phyloP scores from a whole-genome alignment of 345 rosid genomes.

The Linum tenue region DNA sequence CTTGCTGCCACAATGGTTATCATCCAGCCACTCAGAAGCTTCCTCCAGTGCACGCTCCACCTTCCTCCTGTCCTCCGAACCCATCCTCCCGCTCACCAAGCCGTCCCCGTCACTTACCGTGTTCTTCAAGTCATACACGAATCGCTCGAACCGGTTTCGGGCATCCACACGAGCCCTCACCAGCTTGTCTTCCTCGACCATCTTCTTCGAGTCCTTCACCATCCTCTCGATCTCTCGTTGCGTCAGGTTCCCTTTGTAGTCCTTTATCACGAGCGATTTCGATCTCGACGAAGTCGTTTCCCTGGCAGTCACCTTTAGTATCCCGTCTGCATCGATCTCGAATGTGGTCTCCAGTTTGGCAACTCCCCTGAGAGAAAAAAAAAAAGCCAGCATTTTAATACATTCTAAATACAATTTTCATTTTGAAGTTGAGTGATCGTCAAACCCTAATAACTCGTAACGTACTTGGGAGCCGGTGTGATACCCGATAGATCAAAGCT shows the following conservation, averaged over 20 bases:
- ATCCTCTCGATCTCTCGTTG: slow-evolving; percentile 48
- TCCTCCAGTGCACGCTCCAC: slow-evolving; percentile 33
- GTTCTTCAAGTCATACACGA: slow-evolving; percentile 42
- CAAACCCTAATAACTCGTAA: background rate
- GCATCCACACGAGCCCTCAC: slow-evolving; percentile 42
- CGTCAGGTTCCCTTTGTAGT: slow-evolving; percentile 44
- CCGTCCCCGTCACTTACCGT: slow-evolving; percentile 31
- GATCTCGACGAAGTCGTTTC: slow-evolving; percentile 46
- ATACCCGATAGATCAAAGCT: slow-evolving; percentile 43
- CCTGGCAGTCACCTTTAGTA: slow-evolving; percentile 42
- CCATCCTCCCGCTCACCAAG: slow-evolving; percentile 32
- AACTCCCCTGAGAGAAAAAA: too few relatives aligned
- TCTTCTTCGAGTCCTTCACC: slow-evolving; percentile 50
- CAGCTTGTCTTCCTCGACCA: slow-evolving; percentile 42
- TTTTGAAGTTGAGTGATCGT: too few relatives aligned
- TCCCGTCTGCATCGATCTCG: slow-evolving; percentile 44
- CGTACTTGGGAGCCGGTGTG: slow-evolving; percentile 51
- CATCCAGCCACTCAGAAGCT: slow-evolving; percentile 52
- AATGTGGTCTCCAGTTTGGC: slow-evolving; percentile 45
- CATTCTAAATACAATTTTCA: background rate
- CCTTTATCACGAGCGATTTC: slow-evolving; percentile 38
- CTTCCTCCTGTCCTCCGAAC: slow-evolving; percentile 42
- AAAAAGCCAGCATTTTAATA: background rate
- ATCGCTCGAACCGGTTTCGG: slow-evolving; percentile 45
- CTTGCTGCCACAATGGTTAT: slow-evolving; percentile 42